Conservation (phyloP, 441 rosid genomes). For the Erodium chrysanthum region DNA sequence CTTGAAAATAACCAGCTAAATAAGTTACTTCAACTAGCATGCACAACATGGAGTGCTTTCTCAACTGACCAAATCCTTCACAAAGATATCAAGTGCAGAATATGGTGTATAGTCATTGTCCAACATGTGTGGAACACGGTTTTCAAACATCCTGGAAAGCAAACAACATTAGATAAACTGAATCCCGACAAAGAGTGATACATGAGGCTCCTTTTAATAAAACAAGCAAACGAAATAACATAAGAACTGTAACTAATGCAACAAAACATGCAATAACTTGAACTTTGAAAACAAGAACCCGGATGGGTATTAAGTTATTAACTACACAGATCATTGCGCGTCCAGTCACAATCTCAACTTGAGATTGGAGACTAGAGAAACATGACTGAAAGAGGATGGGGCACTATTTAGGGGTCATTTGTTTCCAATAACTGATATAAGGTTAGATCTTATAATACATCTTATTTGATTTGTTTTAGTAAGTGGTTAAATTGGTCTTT, state of each 20-base stretch:
- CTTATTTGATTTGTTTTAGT: not conserved
- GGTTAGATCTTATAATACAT: not conserved
- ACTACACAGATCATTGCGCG: no score
- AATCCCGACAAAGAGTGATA: not conserved
- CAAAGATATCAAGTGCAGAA: conserved; percentile 94
- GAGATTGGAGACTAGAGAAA: no score
- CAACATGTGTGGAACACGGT: conserved; percentile 96
- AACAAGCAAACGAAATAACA: not conserved
- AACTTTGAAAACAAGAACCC: no score
- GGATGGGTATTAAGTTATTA: no score
- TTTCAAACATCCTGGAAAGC: conserved; percentile 88
- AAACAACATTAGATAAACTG: conserved; percentile 3
- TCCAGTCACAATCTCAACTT: no score
- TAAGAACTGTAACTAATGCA: not conserved
- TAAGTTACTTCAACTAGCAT: not conserved
- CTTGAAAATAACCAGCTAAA: conserved; percentile 4
- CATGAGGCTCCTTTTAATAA: not conserved
- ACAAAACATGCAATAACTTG: not conserved
- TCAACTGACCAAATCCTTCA: conserved; percentile 84
- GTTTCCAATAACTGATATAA: no score
- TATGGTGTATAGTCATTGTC: conserved; percentile 87
- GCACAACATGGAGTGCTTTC: conserved; percentile 8
- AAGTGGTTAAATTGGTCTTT: not conserved
- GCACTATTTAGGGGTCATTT: no score
- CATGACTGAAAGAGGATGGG: no score